phyloP scores from a whole-genome alignment of 495 filamentous ascomycete genomes.

The Podospora fimiseda region DNA sequence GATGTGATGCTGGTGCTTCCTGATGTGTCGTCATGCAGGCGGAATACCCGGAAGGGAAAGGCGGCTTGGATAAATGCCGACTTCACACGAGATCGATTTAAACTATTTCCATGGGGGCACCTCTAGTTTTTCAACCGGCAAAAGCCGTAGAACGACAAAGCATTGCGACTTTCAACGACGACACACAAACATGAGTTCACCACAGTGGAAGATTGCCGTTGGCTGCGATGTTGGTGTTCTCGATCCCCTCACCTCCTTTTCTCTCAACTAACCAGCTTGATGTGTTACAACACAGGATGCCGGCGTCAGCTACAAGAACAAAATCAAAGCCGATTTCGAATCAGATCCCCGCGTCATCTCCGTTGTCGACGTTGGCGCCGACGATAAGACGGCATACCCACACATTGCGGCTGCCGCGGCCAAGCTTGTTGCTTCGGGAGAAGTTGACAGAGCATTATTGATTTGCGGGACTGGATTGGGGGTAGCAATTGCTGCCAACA shows the following conservation, averaged over 20 bases:
- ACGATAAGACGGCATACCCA: slow-evolving; percentile 79
- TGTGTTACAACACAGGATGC: slow-evolving; percentile 55
- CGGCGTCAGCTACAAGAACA: slow-evolving; percentile 71
- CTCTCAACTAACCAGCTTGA: slow-evolving; percentile 11
- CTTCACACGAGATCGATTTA: slow-evolving; percentile 9
- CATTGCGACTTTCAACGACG: not conserved
- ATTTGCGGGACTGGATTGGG: slow-evolving; percentile 86
- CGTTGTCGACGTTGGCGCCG: slow-evolving; percentile 60
- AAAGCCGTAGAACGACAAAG: not conserved
- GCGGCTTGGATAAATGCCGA: slow-evolving; percentile 29
- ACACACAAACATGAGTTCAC: slow-evolving; percentile 28
- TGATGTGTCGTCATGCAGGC: slow-evolving; percentile 4
- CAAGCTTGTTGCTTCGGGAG: slow-evolving; percentile 58
- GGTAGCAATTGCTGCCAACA: slow-evolving; percentile 82
- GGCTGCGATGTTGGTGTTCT: slow-evolving; percentile 41
- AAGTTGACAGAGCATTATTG: slow-evolving; percentile 71
- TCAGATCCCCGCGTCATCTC: slow-evolving; percentile 59
- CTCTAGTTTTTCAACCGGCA: slow-evolving; percentile 9
- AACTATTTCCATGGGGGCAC: slow-evolving; percentile 14
- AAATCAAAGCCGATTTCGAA: slow-evolving; percentile 66
- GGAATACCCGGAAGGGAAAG: slow-evolving; percentile 26
- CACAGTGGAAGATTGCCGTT: slow-evolving; percentile 42
- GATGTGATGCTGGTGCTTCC: slow-evolving; percentile 9
- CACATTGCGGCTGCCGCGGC: slow-evolving; percentile 68
- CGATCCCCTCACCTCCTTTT: slow-evolving; percentile 6